Percentiles rank a stretch among this genome's conserved stretches.
Evolutionary conservation across 139 green algal species (phyloP).

Genomic region (Tetraselmis striata): DNA sequence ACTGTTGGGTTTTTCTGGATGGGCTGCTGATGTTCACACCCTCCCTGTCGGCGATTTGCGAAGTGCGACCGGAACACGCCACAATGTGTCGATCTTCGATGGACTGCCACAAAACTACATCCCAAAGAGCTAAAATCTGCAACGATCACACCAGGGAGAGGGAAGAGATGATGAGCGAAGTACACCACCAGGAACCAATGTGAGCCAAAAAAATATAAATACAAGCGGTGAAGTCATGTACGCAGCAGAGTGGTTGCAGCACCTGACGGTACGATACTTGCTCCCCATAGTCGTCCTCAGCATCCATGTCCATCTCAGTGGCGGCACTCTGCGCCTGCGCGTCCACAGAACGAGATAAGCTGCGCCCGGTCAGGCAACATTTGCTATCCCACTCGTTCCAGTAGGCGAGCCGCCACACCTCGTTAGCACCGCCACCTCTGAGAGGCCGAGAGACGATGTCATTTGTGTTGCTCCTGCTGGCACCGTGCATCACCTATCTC

Average conservation of each 20-base stretch:
- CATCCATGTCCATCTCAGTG: not conserved
- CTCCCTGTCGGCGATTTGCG: not conserved
- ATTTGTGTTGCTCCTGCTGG: not conserved
- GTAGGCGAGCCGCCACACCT: too few species aligned
- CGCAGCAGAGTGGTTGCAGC: too few species aligned
- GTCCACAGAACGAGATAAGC: too few species aligned
- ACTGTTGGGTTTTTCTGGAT: not conserved
- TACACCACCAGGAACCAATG: too few species aligned
- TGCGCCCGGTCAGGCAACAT: too few species aligned
- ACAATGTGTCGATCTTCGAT: not conserved
- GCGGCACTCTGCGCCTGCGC: not conserved
- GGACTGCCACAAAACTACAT: not conserved
- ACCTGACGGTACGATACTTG: not conserved
- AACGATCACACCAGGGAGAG: too few species aligned
- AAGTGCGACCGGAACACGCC: not conserved
- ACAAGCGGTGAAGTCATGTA: too few species aligned
- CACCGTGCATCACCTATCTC: not conserved
- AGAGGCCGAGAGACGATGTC: not conserved
- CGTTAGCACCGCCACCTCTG: not conserved
- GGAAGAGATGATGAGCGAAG: too few species aligned
- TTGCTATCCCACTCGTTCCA: too few species aligned
- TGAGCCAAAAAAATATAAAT: too few species aligned
- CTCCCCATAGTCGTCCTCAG: not conserved
- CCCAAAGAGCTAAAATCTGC: not conserved
- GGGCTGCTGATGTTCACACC: not conserved